These are phyloP conservation scores for Salvia miltiorrhiza DNA, from an alignment of 257 asterid species.

Conservation along the genomic window DNA sequence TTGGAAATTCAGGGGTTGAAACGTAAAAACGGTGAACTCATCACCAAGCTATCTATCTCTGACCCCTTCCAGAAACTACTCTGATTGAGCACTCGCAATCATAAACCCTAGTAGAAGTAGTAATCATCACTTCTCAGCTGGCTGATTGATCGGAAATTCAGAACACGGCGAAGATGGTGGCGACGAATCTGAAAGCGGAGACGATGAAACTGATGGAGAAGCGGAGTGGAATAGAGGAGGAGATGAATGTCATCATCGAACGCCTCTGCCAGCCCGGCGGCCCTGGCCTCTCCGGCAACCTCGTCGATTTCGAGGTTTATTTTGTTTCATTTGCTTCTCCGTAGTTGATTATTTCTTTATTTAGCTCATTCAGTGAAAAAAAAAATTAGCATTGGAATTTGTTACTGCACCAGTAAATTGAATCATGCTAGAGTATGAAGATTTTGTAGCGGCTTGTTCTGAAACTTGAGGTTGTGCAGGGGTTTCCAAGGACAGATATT, in stretches of 20 bases:
- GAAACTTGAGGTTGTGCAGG: conserved; percentile 47
- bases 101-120: conserved; percentile 29
- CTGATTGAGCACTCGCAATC: not conserved
- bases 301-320: conserved; percentile 69
- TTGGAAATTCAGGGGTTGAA: not conserved
- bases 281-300: conserved; percentile 83
- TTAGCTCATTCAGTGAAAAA: not conserved
- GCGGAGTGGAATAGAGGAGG: conserved; percentile 62
- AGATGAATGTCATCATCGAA: conserved; percentile 71
- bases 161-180: conserved; percentile 56
- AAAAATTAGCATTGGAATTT: not conserved
- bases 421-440: not conserved
- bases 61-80: not conserved
- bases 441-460: not conserved
- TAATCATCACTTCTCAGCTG: not conserved
- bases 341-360: not conserved
- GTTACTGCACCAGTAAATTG: not conserved
- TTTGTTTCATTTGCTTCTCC: not conserved
- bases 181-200: conserved; percentile 78
- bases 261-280: conserved; percentile 84
- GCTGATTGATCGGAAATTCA: conserved; percentile 3
- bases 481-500: conserved; percentile 87
- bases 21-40: conserved; percentile 4
- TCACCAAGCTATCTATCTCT: not conserved
- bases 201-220: conserved; percentile 75